Conservation (phyloP, 805 yeast species). For the Ogataea trehalophila region DNA sequence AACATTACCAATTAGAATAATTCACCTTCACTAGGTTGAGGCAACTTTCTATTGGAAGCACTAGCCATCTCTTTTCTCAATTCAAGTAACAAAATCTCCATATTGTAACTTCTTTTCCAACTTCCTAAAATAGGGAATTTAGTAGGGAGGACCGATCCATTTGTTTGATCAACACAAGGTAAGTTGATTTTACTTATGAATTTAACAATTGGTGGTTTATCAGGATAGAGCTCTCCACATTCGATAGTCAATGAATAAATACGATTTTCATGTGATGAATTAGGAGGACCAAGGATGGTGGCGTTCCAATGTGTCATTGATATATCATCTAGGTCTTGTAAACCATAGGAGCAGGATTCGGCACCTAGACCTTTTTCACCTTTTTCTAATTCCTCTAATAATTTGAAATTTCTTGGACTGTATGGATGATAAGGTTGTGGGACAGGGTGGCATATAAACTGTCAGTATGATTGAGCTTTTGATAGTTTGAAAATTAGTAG, state of each 20-base stretch:
- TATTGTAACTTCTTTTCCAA: constrained; percentile 89
- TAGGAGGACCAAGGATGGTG: constrained; percentile 94
- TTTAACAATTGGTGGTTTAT: constrained; percentile 75
- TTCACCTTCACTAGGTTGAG: constrained; percentile 90
- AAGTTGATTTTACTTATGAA: constrained; percentile 83
- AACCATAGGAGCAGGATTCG: constrained; percentile 93
- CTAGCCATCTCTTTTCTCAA: constrained; percentile 87
- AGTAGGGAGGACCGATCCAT: constrained; percentile 49
- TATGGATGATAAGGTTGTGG: not conserved
- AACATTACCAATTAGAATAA: constrained; percentile 29
- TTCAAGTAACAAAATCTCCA: constrained; percentile 90
- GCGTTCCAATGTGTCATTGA: constrained; percentile 97
- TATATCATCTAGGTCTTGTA: constrained; percentile 85
- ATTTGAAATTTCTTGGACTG: constrained; percentile 90
- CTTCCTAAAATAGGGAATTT: constrained; percentile 64
- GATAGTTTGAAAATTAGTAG: constrained; percentile 7
- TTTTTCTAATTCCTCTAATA: constrained; percentile 93
- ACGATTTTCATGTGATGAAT: constrained; percentile 78
- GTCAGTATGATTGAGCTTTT: not conserved
- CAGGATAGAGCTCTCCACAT: constrained; percentile 86
- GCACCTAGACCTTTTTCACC: constrained; percentile 98
- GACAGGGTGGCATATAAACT: not conserved
- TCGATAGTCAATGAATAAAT: constrained; percentile 78
- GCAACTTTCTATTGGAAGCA: constrained; percentile 72
- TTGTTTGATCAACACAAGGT: constrained; percentile 74